Conservation (phyloP, 1,284 basidiomycete genomes). For the Rhodotorula mucilaginosa region DNA sequence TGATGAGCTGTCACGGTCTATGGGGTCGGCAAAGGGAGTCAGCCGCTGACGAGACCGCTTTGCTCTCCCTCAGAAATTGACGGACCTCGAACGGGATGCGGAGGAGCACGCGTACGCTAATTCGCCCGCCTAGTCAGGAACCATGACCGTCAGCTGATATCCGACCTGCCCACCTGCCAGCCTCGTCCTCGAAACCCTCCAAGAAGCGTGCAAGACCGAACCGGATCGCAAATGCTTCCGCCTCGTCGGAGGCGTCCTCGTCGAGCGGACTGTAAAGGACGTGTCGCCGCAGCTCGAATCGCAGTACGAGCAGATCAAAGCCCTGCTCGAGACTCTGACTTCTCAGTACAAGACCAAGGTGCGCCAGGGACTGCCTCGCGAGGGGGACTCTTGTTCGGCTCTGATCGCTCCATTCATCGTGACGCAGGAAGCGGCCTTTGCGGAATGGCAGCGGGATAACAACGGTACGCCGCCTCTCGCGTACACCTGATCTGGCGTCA, state of each 20-base stretch:
- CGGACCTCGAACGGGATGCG: constrained; percentile 86
- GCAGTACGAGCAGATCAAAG: constrained; percentile 81
- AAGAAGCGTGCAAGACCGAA: constrained; percentile 70
- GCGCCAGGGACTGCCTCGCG: not conserved
- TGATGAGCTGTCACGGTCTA: too few species aligned
- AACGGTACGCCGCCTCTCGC: constrained; percentile 16
- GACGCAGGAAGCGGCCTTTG: constrained; percentile 29
- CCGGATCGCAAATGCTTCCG: constrained; percentile 94
- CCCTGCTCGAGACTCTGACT: constrained; percentile 69
- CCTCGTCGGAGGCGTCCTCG: constrained; percentile 90
- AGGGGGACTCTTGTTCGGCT: fast-evolving
- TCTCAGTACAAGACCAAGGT: constrained; percentile 82
- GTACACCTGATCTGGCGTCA: too few species aligned
- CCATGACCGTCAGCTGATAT: not conserved
- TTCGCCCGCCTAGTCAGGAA: not conserved
- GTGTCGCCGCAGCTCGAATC: constrained; percentile 85
- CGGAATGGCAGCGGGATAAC: constrained; percentile 38
- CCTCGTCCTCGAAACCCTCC: constrained; percentile 82
- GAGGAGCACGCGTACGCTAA: constrained; percentile 69
- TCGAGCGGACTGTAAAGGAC: constrained; percentile 93
- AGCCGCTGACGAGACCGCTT: too few species aligned
- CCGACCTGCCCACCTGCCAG: constrained; percentile 52
- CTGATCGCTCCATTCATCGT: not conserved
- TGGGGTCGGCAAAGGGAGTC: fast-evolving
- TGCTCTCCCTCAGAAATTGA: constrained; percentile 62